Evolutionary conservation across 1,284 basidiomycete species (phyloP).

Genomic region (Lentinula novae-zelandiae): DNA sequence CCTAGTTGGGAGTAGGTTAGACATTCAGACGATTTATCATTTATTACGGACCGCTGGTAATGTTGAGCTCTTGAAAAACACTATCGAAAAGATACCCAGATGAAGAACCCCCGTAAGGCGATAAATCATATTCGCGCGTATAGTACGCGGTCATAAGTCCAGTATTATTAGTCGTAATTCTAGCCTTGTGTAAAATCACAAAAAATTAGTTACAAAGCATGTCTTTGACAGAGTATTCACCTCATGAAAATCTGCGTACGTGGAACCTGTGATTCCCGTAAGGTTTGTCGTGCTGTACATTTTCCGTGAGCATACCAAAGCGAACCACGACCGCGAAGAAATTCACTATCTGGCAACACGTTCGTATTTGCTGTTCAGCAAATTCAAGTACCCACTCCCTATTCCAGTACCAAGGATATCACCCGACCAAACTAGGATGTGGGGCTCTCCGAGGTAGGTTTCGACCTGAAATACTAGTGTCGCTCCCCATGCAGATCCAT

Average conservation of each 20-base stretch:
- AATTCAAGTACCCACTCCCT: constrained; percentile 2
- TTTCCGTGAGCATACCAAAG: not conserved
- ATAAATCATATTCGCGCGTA: not conserved
- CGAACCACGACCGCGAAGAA: not conserved
- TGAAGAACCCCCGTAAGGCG: constrained; percentile 2
- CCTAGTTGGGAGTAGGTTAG: not conserved
- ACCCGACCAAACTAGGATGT: constrained; percentile 6
- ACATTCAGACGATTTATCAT: not conserved
- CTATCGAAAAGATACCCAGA: constrained; percentile 7
- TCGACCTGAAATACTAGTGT: not conserved
- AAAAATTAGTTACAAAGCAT: not conserved
- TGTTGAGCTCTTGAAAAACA: constrained; percentile 9
- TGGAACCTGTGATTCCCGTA: not conserved
- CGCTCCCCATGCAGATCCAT: not conserved
- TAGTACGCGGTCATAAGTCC: constrained; percentile 8
- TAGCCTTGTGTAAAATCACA: not conserved
- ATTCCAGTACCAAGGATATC: not conserved
- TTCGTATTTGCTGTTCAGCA: constrained; percentile 9
- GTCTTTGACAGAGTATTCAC: not conserved
- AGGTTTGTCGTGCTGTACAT: not conserved
- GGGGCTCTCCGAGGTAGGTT: constrained; percentile 5
- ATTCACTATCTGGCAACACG: constrained; percentile 4
- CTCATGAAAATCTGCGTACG: constrained; percentile 5
- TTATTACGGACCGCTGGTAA: constrained; percentile 2
- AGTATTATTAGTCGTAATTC: constrained; percentile 9